Conservation (phyloP, 2,329 filamentous ascomycete genomes). For the Bisporella sp. region DNA sequence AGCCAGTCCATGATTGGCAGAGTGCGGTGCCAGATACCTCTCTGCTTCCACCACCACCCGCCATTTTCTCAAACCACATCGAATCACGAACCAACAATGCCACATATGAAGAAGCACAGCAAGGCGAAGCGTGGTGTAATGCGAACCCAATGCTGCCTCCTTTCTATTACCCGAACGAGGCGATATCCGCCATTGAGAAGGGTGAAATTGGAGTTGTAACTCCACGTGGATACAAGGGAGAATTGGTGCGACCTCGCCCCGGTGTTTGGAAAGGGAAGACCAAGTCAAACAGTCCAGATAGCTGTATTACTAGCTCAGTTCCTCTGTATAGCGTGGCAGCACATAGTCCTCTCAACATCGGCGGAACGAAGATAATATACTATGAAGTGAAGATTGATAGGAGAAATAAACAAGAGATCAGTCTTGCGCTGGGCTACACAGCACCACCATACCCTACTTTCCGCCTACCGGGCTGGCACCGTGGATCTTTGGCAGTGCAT, state of each 20-base stretch:
- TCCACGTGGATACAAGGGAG: conserved; percentile 41
- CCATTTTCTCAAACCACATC: conserved; percentile 50
- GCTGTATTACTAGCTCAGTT: conserved; percentile 58
- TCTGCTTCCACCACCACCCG: conserved; percentile 65
- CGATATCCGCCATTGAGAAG: conserved; percentile 39
- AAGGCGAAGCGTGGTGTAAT: conserved; percentile 59
- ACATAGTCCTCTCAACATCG: conserved; percentile 46
- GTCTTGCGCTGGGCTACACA: conserved; percentile 60
- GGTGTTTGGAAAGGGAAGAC: conserved; percentile 47
- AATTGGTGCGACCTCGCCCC: conserved; percentile 36
- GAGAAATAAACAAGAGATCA: conserved; percentile 34
- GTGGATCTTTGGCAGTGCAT: conserved; percentile 68
- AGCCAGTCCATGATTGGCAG: conserved; percentile 60
- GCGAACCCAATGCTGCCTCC: conserved; percentile 52
- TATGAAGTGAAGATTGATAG: conserved; percentile 58
- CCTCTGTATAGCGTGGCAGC: conserved; percentile 59
- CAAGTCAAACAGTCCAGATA: conserved; percentile 44
- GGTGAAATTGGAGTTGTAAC: conserved; percentile 49
- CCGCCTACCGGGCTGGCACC: conserved; percentile 75
- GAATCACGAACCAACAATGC: conserved; percentile 64
- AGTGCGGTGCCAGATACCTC: conserved; percentile 64
- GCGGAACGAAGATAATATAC: conserved; percentile 52
- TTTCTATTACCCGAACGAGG: conserved; percentile 39
- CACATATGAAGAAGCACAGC: conserved; percentile 52
- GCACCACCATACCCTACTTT: conserved; percentile 73